These are phyloP conservation scores for Leptographium wingfieldii DNA, from an alignment of 2,329 filamentous ascomycete genomes.

Conservation along the genomic window DNA sequence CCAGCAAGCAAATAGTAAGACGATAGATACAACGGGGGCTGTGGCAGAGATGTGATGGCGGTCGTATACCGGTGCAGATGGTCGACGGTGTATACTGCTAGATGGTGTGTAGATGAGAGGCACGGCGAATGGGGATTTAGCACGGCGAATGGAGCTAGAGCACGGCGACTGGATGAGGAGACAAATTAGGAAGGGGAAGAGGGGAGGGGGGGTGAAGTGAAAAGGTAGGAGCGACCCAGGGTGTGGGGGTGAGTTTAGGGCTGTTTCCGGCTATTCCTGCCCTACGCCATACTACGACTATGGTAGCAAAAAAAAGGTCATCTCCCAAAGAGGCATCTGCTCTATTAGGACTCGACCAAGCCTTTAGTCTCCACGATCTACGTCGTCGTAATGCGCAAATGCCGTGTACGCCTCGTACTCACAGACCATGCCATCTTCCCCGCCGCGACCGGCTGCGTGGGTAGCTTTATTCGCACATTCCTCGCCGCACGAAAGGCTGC, in stretches of 20 bases:
- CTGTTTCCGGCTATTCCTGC: neutral
- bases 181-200: neutral
- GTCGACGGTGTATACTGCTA: neutral
- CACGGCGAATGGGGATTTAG: neutral
- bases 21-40: neutral
- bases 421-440: too few species aligned
- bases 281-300: neutral
- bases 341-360: neutral
- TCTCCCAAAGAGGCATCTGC: neutral
- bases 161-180: neutral
- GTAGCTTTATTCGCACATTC: too few species aligned
- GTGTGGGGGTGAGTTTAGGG: neutral
- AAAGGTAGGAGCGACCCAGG: neutral
- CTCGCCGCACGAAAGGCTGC: too few species aligned
- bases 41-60: neutral
- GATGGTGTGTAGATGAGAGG: neutral
- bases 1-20: neutral
- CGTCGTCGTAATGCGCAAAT: neutral
- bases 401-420: too few species aligned
- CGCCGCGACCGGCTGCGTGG: too few species aligned
- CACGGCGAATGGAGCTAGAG: neutral
- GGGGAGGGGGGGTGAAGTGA: neutral
- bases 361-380: neutral
- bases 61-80: neutral
- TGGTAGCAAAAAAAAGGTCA: neutral